Percentiles rank a stretch among this genome's conserved stretches.
phyloP scores from a whole-genome alignment of 352 stramenopile species.

The Pelagophyceae sp. region DNA sequence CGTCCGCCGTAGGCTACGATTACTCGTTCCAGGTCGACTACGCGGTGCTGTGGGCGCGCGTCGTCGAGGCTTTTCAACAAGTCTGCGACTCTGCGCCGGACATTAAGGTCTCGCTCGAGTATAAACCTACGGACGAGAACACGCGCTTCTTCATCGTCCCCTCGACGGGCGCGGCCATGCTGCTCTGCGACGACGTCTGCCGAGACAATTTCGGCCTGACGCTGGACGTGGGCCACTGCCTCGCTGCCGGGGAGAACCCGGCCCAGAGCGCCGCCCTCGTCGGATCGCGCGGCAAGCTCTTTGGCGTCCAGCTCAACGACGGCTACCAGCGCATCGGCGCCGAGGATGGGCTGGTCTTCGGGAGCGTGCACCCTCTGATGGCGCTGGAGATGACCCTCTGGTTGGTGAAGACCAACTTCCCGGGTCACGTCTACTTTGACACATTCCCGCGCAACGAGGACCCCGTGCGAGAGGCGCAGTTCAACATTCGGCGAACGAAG shows the following conservation, averaged over 20 bases:
- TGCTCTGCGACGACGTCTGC: constrained; percentile 50
- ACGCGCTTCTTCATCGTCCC: constrained; percentile 58
- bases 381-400: constrained; percentile 51
- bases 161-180: constrained; percentile 46
- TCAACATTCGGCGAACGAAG: constrained; percentile 52
- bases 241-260: constrained; percentile 56
- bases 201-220: constrained; percentile 54
- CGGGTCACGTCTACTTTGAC: constrained; percentile 60
- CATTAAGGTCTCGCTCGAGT: constrained; percentile 55
- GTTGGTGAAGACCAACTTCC: constrained; percentile 43
- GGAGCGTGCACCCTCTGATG: constrained; percentile 47
- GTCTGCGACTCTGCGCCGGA: constrained; percentile 50
- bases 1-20: no score
- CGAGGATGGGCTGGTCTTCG: constrained; percentile 60
- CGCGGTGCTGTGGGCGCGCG: constrained; percentile 48
- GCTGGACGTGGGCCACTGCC: constrained; percentile 55
- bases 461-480: constrained; percentile 51
- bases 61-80: constrained; percentile 49
- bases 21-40: constrained; percentile 56
- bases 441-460: constrained; percentile 56
- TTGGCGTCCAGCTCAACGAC: constrained; percentile 59
- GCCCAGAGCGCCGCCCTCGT: constrained; percentile 53
- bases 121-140: constrained; percentile 60
- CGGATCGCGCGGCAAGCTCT: constrained; percentile 43
- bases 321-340: constrained; percentile 50